Percentiles rank a stretch among this genome's conserved stretches.
phyloP scores from a whole-genome alignment of 2,329 filamentous ascomycete genomes.

The Fusarium sp. region DNA sequence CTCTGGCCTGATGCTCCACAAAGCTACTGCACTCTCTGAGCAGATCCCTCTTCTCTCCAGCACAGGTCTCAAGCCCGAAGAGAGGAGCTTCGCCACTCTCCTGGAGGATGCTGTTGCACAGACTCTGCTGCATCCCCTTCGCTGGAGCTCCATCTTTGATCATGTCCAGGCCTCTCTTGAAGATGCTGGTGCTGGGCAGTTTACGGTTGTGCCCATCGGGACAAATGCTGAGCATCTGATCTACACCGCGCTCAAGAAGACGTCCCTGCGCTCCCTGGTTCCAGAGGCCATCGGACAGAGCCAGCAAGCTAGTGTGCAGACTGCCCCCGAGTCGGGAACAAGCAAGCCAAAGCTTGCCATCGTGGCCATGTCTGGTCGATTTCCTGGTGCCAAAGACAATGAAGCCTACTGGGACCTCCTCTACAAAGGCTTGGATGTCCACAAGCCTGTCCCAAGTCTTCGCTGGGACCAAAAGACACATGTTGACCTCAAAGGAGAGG shows the following conservation, averaged over 20 bases:
- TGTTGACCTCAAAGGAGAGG: slow-evolving; percentile 65
- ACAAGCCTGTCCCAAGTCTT: slow-evolving; percentile 57
- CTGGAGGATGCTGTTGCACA: slow-evolving; percentile 28
- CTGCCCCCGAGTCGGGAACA: not conserved
- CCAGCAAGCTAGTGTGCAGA: fast-evolving
- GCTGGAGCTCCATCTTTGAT: slow-evolving; percentile 25
- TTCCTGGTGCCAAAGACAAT: slow-evolving; percentile 66
- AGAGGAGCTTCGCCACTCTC: slow-evolving; percentile 23
- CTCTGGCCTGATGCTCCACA: slow-evolving; percentile 1
- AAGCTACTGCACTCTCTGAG: slow-evolving; percentile 1
- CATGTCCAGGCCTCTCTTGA: slow-evolving; percentile 9
- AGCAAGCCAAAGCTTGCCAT: slow-evolving; percentile 57
- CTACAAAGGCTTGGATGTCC: slow-evolving; percentile 70
- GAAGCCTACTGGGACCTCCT: slow-evolving; percentile 72
- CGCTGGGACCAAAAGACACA: slow-evolving; percentile 38
- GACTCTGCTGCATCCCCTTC: slow-evolving; percentile 21
- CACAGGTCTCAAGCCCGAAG: slow-evolving; percentile 8
- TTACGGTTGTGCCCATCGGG: slow-evolving; percentile 16
- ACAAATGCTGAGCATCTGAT: slow-evolving; percentile 33
- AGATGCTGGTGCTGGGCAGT: slow-evolving; percentile 4
- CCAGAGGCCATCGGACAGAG: not conserved
- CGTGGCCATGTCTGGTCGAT: slow-evolving; percentile 71
- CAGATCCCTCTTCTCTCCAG: slow-evolving; percentile 18
- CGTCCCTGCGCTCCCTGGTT: slow-evolving; percentile 15
- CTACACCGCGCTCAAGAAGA: slow-evolving; percentile 36